A percentile compares a stretch with the other conserved stretches of the same genome.
phyloP scores from a whole-genome alignment of 495 filamentous ascomycete genomes.

The Neurospora intermedia region DNA sequence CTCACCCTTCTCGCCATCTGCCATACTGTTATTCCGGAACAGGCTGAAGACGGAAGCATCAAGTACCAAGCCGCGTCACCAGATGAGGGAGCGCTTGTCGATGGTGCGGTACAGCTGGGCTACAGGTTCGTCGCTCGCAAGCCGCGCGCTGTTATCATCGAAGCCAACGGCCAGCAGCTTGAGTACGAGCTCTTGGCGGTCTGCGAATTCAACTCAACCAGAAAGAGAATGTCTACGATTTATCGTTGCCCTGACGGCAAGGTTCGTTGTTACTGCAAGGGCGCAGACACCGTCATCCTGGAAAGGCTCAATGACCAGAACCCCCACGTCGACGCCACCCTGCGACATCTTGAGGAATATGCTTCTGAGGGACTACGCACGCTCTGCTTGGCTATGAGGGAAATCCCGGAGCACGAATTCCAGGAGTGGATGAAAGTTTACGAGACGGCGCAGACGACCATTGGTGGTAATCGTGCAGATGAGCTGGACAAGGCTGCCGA shows the following conservation, averaged over 20 bases:
- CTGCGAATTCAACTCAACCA: constrained; percentile 96
- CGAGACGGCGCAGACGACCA: constrained; percentile 82
- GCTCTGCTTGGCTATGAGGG: constrained; percentile 89
- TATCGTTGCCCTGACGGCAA: constrained; percentile 95
- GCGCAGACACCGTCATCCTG: constrained; percentile 93
- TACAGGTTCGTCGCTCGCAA: constrained; percentile 87
- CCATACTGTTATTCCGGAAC: constrained; percentile 95
- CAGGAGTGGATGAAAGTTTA: constrained; percentile 80
- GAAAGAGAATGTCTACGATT: constrained; percentile 96
- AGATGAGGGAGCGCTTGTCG: constrained; percentile 92
- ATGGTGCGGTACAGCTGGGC: constrained; percentile 76
- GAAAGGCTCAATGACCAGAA: constrained; percentile 74
- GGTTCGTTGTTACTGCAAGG: constrained; percentile 87
- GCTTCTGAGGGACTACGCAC: constrained; percentile 93
- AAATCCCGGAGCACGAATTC: constrained; percentile 84
- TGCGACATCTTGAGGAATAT: constrained; percentile 95
- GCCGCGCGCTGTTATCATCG: constrained; percentile 74
- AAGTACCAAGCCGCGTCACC: constrained; percentile 98
- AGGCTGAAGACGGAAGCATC: constrained; percentile 64
- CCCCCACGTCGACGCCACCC: constrained; percentile 73
- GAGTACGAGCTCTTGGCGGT: constrained; percentile 92
- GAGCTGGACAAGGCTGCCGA: constrained; percentile 97
- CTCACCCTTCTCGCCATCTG: constrained; percentile 80
- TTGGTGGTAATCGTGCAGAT: constrained; percentile 82
- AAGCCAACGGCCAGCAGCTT: constrained; percentile 54